phyloP scores from a whole-genome alignment of 768 basidiomycete species.

The Rhodotorula toruloides region DNA sequence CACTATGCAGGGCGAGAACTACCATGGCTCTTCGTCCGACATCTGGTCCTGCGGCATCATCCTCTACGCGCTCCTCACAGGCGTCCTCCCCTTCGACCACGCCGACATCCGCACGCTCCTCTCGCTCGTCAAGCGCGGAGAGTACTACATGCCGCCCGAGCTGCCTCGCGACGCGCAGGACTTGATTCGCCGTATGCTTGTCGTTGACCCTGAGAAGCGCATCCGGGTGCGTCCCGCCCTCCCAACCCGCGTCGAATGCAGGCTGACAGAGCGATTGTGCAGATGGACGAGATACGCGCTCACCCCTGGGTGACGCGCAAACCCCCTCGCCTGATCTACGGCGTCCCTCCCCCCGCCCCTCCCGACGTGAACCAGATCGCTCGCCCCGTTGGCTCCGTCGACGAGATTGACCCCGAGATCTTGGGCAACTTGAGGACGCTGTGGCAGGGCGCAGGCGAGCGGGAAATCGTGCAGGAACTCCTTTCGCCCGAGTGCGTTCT shows the following conservation, averaged over 20 bases:
- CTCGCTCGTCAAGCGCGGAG: slow-evolving; percentile 77
- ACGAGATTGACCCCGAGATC: slow-evolving; percentile 79
- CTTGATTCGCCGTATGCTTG: slow-evolving; percentile 77
- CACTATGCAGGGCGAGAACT: slow-evolving; percentile 52
- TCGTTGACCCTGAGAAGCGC: slow-evolving; percentile 70
- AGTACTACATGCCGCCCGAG: slow-evolving; percentile 73
- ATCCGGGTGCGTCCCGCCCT: slow-evolving; percentile 60
- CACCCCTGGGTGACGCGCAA: slow-evolving; percentile 74
- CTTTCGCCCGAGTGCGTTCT: slow-evolving; percentile 51
- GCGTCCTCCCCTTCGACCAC: slow-evolving; percentile 89
- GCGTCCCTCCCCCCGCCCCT: slow-evolving; percentile 23
- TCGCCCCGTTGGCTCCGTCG: slow-evolving; percentile 58
- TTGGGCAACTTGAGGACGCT: slow-evolving; percentile 82
- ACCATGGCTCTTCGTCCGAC: slow-evolving; percentile 82
- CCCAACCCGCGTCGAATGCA: background rate
- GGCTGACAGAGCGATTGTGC: background rate
- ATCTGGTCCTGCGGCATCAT: slow-evolving; percentile 97
- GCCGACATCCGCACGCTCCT: slow-evolving; percentile 65
- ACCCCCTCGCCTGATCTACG: slow-evolving; percentile 31
- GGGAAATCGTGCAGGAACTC: slow-evolving; percentile 65
- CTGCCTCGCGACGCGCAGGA: slow-evolving; percentile 80
- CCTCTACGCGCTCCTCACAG: slow-evolving; percentile 80
- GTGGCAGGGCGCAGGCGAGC: slow-evolving; percentile 75
- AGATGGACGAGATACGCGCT: slow-evolving; percentile 79
- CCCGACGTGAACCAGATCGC: slow-evolving; percentile 60